phyloP scores from a whole-genome alignment of 106 monocot genomes.

The Dioscorea zingiberensis region DNA sequence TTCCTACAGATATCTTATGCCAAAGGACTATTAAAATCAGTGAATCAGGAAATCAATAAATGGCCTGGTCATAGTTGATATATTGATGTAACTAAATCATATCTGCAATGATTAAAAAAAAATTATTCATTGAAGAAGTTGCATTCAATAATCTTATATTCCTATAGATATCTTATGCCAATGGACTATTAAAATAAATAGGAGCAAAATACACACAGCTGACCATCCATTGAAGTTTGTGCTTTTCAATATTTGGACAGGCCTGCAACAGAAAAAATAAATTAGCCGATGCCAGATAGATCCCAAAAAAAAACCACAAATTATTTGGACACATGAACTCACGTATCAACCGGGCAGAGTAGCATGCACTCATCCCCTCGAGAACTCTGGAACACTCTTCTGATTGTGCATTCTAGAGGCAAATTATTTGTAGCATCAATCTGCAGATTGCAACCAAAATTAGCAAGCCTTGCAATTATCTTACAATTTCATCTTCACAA shows the following conservation, averaged over 20 bases:
- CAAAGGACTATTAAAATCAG: too few species aligned
- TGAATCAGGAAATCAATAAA: too few species aligned
- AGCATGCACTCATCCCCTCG: slow-evolving; percentile 88
- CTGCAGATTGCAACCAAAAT: slow-evolving; percentile 27
- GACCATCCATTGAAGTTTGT: slow-evolving; percentile 91
- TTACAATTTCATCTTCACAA: background rate
- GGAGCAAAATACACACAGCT: slow-evolving; percentile 56
- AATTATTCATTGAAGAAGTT: background rate
- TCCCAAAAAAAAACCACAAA: too few species aligned
- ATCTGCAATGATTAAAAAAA: too few species aligned
- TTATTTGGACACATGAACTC: slow-evolving; percentile 8
- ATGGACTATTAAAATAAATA: background rate
- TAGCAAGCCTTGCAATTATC: background rate
- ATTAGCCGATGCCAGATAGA: background rate
- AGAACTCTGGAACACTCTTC: slow-evolving; percentile 83
- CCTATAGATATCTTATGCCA: too few species aligned
- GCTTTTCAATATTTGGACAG: slow-evolving; percentile 92
- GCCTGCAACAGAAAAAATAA: slow-evolving; percentile 47
- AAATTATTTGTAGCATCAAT: slow-evolving; percentile 81
- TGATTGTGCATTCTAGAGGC: slow-evolving; percentile 86
- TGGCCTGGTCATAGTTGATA: too few species aligned
- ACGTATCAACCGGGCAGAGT: slow-evolving; percentile 95
- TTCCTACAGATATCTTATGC: too few species aligned
- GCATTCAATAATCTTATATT: background rate
- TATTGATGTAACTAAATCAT: too few species aligned